Conservation (phyloP, 805 yeast species). For the Vanderwaltozyma polyspora region DNA sequence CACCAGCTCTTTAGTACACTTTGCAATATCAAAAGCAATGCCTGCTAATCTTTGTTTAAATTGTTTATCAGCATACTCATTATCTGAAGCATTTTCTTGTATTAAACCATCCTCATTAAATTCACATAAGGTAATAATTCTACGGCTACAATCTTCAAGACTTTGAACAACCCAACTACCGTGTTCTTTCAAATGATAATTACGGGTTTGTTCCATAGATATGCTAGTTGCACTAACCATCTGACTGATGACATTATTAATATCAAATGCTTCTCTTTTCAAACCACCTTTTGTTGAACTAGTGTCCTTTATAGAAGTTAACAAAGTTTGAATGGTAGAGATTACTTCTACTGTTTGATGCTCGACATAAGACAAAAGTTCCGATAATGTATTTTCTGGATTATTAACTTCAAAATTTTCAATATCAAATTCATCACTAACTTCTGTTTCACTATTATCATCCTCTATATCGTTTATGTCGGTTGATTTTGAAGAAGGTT, state of each 20-base stretch:
- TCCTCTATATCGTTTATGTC: slow-evolving; percentile 8
- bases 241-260: slow-evolving; percentile 64
- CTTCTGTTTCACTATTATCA: slow-evolving; percentile 6
- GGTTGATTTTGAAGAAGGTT: neutral
- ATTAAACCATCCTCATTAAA: slow-evolving; percentile 23
- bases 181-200: slow-evolving; percentile 74
- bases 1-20: slow-evolving; percentile 89
- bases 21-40: slow-evolving; percentile 90
- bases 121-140: slow-evolving; percentile 68
- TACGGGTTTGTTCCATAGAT: slow-evolving; percentile 81
- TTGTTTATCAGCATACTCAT: slow-evolving; percentile 72
- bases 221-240: slow-evolving; percentile 85
- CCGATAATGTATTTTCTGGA: slow-evolving; percentile 81
- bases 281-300: slow-evolving; percentile 67
- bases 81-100: slow-evolving; percentile 32
- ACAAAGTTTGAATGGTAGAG: slow-evolving; percentile 72
- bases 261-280: slow-evolving; percentile 62
- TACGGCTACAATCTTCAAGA: slow-evolving; percentile 69
- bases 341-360: slow-evolving; percentile 91
- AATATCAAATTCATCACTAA: slow-evolving; percentile 40
- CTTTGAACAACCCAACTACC: slow-evolving; percentile 86
- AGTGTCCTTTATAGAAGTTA: slow-evolving; percentile 66
- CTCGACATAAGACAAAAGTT: slow-evolving; percentile 73
- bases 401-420: slow-evolving; percentile 71
- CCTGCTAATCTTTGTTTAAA: slow-evolving; percentile 93